Percentiles rank a stretch among this genome's conserved stretches.
phyloP scores from a whole-genome alignment of 2,329 filamentous ascomycete genomes.

The Sarocladium brachiariae region DNA sequence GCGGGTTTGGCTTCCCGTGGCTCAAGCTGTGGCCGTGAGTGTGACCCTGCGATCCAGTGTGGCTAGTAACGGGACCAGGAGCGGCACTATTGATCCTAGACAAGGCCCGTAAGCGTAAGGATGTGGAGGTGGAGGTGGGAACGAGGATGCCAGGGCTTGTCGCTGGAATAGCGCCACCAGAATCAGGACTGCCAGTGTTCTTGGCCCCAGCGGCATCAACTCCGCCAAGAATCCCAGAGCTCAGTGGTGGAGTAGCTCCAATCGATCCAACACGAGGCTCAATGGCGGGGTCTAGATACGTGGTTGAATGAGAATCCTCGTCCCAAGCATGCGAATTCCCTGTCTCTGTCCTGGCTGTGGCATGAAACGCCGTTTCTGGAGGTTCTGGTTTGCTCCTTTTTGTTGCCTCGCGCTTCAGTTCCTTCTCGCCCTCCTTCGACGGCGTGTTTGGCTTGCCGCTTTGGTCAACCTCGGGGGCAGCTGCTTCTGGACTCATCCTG shows the following conservation, averaged over 20 bases:
- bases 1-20: neutral
- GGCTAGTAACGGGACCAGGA: neutral
- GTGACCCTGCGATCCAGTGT: neutral
- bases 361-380: too few relatives aligned
- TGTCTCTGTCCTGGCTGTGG: too few relatives aligned
- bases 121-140: neutral
- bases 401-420: too few relatives aligned
- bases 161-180: neutral
- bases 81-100: neutral
- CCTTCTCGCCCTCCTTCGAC: too few relatives aligned
- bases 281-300: neutral
- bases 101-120: neutral
- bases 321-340: too few relatives aligned
- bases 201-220: neutral
- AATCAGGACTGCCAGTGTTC: neutral
- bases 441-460: too few relatives aligned
- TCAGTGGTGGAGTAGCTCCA: neutral
- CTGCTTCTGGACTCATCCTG: constrained; percentile 1
- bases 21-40: neutral
- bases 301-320: too few relatives aligned
- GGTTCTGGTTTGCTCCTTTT: too few relatives aligned
- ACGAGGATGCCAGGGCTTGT: constrained; percentile 1
- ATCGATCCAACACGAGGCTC: constrained; percentile 6
- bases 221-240: neutral
- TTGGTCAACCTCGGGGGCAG: too few relatives aligned